Conservation (phyloP, 176 grass and related monocot species). For the bread wheat (Triticum aestivum) region DNA sequence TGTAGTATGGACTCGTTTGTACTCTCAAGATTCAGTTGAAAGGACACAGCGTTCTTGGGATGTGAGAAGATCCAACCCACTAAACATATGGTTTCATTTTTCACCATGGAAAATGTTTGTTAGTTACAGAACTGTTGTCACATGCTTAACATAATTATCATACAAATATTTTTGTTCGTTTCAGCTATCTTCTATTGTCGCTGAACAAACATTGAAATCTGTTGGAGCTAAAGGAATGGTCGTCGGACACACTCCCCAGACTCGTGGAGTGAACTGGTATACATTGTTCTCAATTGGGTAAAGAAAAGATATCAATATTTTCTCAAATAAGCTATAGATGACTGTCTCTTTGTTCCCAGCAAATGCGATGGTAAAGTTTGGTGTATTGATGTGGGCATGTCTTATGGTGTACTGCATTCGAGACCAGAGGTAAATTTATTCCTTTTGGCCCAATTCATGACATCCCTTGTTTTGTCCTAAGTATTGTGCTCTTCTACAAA, state of each 20-base stretch:
- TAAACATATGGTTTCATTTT: not conserved
- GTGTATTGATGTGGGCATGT: slow-evolving; percentile 98
- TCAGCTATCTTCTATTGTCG: slow-evolving; percentile 78
- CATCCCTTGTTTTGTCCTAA: not conserved
- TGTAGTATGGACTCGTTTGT: slow-evolving; percentile 85
- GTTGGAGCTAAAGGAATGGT: slow-evolving; percentile 89
- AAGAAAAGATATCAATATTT: not conserved
- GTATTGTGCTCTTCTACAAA: slow-evolving; percentile 1
- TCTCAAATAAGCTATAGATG: not conserved
- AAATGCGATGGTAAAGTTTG: slow-evolving; percentile 84
- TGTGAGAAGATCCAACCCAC: slow-evolving; percentile 39
- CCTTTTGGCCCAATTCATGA: not conserved
- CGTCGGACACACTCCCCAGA: slow-evolving; percentile 90
- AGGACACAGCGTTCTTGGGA: slow-evolving; percentile 35
- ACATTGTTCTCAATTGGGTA: not conserved
- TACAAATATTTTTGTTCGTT: slow-evolving; percentile 17
- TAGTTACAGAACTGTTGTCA: not conserved
- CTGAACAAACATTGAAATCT: slow-evolving; percentile 67
- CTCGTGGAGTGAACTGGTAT: slow-evolving; percentile 78
- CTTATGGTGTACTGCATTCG: slow-evolving; percentile 79
- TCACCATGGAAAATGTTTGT: not conserved
- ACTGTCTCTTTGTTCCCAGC: slow-evolving; percentile 40
- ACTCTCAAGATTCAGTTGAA: slow-evolving; percentile 63
- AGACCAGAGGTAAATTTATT: slow-evolving; percentile 74
- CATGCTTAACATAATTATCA: slow-evolving; percentile 3